Percentiles rank a stretch among this genome's conserved stretches.
phyloP scores from a whole-genome alignment of 331 rosid species.

The Cydonia oblonga region DNA sequence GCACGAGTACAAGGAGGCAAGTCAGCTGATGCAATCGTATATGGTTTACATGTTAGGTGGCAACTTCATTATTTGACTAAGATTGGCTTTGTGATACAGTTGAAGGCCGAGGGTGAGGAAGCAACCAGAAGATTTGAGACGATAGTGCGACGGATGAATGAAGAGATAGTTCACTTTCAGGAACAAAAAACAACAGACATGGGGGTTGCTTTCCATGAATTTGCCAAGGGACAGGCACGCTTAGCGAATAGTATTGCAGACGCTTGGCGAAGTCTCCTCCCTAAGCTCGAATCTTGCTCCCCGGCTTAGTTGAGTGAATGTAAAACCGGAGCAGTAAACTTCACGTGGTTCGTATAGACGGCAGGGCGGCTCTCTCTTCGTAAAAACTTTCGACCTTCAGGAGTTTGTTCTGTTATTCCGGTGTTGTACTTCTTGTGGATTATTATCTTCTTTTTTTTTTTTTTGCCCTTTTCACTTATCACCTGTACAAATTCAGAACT shows the following conservation, averaged over 20 bases:
- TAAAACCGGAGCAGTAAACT: slow-evolving; percentile 11
- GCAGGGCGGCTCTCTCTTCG: slow-evolving; percentile 25
- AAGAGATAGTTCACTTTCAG: slow-evolving; percentile 79
- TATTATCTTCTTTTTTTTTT: background rate
- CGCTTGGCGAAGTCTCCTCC: slow-evolving; percentile 92
- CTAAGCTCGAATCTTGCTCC: slow-evolving; percentile 77
- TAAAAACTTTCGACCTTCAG: slow-evolving; percentile 9
- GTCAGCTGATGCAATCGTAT: slow-evolving; percentile 10
- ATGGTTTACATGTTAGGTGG: background rate
- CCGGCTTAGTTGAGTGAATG: slow-evolving; percentile 19
- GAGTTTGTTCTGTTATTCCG: slow-evolving; percentile 29
- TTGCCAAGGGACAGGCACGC: slow-evolving; percentile 90
- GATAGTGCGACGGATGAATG: slow-evolving; percentile 69
- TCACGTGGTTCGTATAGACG: slow-evolving; percentile 9
- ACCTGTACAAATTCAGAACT: slow-evolving; percentile 39
- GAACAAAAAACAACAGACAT: slow-evolving; percentile 81
- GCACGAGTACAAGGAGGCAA: slow-evolving; percentile 79
- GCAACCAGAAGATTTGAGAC: slow-evolving; percentile 72
- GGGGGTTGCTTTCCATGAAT: slow-evolving; percentile 94
- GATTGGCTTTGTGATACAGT: slow-evolving; percentile 45
- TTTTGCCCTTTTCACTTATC: background rate
- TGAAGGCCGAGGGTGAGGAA: slow-evolving; percentile 88
- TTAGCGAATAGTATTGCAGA: slow-evolving; percentile 71
- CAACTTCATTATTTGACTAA: slow-evolving; percentile 6
- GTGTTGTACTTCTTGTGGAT: slow-evolving; percentile 16